phyloP scores from a whole-genome alignment of 164 flowering plant species.

The Vitis cinerea region DNA sequence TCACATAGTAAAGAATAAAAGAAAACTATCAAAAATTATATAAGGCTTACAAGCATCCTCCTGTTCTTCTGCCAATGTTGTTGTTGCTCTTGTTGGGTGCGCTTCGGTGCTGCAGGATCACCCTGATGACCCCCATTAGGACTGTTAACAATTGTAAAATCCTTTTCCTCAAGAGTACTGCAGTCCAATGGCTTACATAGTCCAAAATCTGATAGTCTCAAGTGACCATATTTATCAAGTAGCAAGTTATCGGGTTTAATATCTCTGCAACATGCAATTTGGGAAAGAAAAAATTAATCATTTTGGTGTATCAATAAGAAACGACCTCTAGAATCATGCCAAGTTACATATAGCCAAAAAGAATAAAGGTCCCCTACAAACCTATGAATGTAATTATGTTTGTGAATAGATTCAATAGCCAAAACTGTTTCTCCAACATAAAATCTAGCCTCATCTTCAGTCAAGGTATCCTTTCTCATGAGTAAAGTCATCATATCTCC shows the following conservation, averaged over 20 bases:
- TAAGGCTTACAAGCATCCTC: conserved; percentile 58
- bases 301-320: background rate
- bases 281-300: conserved; percentile 1
- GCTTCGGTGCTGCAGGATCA: conserved; percentile 48
- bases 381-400: conserved; percentile 79
- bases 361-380: conserved; percentile 16
- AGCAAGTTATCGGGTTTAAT: conserved; percentile 82
- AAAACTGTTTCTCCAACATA: conserved; percentile 76
- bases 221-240: conserved; percentile 72
- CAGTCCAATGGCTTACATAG: conserved; percentile 80
- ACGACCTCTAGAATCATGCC: background rate
- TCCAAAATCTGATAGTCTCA: conserved; percentile 75
- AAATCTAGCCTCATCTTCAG: conserved; percentile 72
- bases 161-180: conserved; percentile 62
- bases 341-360: background rate
- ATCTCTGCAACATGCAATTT: conserved; percentile 42
- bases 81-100: conserved; percentile 78
- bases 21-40: background rate
- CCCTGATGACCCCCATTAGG: conserved; percentile 29
- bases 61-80: conserved; percentile 84
- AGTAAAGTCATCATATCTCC: conserved; percentile 84
- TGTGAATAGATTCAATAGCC: conserved; percentile 78
- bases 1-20: background rate
- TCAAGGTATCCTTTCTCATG: conserved; percentile 76
- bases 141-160: conserved; percentile 38